phyloP scores from a whole-genome alignment of 1,139 yeast genomes.

The Taphrina confusa region DNA sequence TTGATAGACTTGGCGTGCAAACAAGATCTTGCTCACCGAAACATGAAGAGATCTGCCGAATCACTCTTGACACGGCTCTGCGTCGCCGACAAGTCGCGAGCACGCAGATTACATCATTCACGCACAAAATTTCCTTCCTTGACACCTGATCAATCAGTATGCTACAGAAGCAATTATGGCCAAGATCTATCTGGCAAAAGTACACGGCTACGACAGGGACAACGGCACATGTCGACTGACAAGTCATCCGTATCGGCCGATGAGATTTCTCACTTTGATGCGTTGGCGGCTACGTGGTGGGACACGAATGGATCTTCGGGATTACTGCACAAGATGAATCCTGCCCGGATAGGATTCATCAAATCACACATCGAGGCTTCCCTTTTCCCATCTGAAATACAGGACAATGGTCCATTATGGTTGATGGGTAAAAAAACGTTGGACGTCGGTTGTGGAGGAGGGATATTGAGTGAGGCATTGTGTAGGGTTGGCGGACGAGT shows the following conservation, averaged over 20 bases:
- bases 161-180: too few relatives aligned
- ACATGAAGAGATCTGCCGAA: too few relatives aligned
- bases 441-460: constrained; percentile 98
- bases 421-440: constrained; percentile 57
- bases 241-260: constrained; percentile 42
- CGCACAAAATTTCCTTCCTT: too few relatives aligned
- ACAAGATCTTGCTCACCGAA: too few relatives aligned
- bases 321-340: constrained; percentile 90
- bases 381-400: constrained; percentile 43
- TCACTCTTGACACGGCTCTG: too few relatives aligned
- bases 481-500: constrained; percentile 74
- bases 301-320: constrained; percentile 90
- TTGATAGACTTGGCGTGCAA: too few relatives aligned
- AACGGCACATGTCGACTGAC: neutral
- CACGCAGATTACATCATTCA: too few relatives aligned
- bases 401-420: constrained; percentile 4
- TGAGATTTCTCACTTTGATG: constrained; percentile 79
- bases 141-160: too few relatives aligned
- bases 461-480: constrained; percentile 80
- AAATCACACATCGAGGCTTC: constrained; percentile 11
- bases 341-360: constrained; percentile 83
- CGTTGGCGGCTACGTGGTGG: constrained; percentile 94
- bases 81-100: too few relatives aligned
- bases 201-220: too few relatives aligned
- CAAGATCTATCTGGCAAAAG: too few relatives aligned